phyloP scores from a whole-genome alignment of 345 rosid species.

The Eucalyptus shirleyi region DNA sequence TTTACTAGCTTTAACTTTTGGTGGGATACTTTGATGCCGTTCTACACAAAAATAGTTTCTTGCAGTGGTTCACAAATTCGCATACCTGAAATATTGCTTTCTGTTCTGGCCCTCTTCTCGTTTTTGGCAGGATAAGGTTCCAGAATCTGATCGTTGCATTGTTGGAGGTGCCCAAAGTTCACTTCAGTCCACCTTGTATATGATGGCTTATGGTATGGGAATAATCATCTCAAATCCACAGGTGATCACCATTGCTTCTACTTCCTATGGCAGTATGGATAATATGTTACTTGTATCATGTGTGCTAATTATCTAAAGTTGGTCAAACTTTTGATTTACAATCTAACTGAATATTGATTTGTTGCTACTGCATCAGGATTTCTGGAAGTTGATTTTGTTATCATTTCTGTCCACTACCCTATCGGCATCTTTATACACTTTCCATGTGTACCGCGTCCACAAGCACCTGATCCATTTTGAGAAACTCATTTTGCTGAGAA shows the following conservation, averaged over 20 bases:
- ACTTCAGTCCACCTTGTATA: slow-evolving; percentile 57
- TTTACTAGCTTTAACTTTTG: not conserved
- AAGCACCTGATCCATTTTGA: slow-evolving; percentile 62
- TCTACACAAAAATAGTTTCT: not conserved
- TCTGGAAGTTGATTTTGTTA: slow-evolving; percentile 66
- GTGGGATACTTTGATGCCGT: not conserved
- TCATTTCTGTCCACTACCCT: slow-evolving; percentile 31
- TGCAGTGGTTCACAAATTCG: not conserved
- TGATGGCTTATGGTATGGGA: slow-evolving; percentile 59
- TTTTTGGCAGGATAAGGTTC: slow-evolving; percentile 47
- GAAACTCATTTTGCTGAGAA: slow-evolving; percentile 6
- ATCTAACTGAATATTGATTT: not conserved
- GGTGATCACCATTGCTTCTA: slow-evolving; percentile 13
- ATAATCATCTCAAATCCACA: slow-evolving; percentile 62
- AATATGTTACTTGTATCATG: not conserved
- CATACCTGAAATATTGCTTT: not conserved
- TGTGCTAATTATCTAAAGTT: not conserved
- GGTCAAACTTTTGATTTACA: not conserved
- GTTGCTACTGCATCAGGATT: slow-evolving; percentile 30
- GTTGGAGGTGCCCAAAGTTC: slow-evolving; percentile 96
- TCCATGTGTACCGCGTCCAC: slow-evolving; percentile 37
- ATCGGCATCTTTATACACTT: slow-evolving; percentile 42
- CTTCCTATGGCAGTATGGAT: not conserved
- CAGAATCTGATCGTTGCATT: slow-evolving; percentile 69
- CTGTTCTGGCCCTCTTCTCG: not conserved